Percentiles rank a stretch among this genome's conserved stretches.
Evolutionary conservation across 805 yeast genomes (phyloP).

Genomic region (Candida jianshihensis): DNA sequence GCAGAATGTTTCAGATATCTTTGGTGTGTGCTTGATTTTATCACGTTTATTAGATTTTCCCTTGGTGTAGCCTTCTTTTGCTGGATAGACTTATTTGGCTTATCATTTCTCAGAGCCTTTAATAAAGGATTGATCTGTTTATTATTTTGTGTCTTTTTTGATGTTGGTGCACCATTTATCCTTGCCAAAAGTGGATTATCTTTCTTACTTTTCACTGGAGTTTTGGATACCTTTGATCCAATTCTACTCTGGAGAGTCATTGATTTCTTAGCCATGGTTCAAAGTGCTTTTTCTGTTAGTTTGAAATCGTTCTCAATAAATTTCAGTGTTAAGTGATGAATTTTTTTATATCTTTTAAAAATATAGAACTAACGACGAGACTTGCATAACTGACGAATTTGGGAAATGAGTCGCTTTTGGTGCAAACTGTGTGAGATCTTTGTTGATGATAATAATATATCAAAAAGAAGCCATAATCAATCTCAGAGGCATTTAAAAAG

Average conservation of each 20-base stretch:
- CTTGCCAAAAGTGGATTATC: not conserved
- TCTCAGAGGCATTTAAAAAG: conserved; percentile 25
- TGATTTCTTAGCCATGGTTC: not conserved
- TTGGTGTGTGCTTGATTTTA: not conserved
- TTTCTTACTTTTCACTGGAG: not conserved
- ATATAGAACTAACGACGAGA: no score
- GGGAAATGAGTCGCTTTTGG: not conserved
- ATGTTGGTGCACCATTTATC: not conserved
- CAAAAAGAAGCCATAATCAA: conserved; percentile 27
- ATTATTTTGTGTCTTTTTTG: not conserved
- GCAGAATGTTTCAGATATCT: not conserved
- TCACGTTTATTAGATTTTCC: not conserved
- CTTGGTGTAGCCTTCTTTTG: no score
- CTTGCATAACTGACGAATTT: no score
- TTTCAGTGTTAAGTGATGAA: no score
- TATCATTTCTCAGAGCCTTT: not conserved
- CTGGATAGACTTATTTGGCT: no score
- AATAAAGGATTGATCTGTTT: not conserved
- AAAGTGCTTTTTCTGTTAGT: not conserved
- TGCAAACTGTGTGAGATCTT: conserved; percentile 11
- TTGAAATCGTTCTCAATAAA: no score
- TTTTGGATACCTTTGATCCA: not conserved
- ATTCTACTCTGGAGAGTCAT: not conserved
- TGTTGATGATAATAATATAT: conserved; percentile 29
- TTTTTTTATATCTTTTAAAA: no score